Conservation (phyloP, 106 monocot species). For the Amphibolis antarctica region DNA sequence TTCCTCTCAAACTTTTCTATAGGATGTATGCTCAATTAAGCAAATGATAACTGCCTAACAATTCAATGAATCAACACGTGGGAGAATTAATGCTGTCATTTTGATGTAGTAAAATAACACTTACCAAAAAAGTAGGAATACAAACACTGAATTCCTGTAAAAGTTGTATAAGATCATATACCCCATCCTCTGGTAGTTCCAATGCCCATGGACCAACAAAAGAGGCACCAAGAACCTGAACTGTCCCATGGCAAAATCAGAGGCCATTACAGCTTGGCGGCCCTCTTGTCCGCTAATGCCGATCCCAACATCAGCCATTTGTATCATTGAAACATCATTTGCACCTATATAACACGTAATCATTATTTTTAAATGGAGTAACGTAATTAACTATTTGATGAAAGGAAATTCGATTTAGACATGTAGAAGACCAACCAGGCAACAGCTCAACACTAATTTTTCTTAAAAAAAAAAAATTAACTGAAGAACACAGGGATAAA, state of each 20-base stretch:
- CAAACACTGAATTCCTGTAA: constrained; percentile 75
- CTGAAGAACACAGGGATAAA: background rate
- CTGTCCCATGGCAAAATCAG: constrained; percentile 92
- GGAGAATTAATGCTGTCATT: background rate
- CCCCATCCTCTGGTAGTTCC: constrained; percentile 94
- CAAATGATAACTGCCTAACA: background rate
- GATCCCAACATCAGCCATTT: constrained; percentile 95
- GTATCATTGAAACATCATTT: constrained; percentile 99
- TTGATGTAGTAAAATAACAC: background rate
- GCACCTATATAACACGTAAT: constrained; percentile 57
- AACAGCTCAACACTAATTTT: too few species aligned
- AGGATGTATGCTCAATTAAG: too few species aligned
- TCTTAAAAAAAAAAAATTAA: too few species aligned
- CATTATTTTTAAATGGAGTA: too few species aligned
- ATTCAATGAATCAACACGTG: background rate
- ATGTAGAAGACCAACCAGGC: too few species aligned
- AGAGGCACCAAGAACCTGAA: constrained; percentile 94
- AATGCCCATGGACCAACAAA: constrained; percentile 91
- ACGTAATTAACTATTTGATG: too few species aligned
- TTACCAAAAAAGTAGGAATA: constrained; percentile 14
- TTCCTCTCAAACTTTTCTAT: too few species aligned
- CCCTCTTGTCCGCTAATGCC: constrained; percentile 94
- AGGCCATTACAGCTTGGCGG: constrained; percentile 92
- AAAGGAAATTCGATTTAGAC: too few species aligned
- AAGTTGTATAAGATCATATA: constrained; percentile 99